Evolutionary conservation across 306 rosid genomes (phyloP).

Genomic region (Trifolium subterraneum): DNA sequence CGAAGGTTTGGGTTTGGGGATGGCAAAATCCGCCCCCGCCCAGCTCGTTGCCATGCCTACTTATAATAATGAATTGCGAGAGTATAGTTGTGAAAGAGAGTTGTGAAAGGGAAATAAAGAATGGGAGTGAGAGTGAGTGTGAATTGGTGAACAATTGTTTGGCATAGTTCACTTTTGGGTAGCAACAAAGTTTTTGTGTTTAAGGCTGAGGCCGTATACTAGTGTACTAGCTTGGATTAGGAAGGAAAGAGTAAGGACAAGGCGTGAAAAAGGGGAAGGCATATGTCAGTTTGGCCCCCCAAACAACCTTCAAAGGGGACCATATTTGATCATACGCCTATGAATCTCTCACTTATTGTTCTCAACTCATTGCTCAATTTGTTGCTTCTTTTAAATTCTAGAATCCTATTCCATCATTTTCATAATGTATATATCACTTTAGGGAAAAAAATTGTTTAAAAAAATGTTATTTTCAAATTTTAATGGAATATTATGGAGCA

Average conservation of each 20-base stretch:
- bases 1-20: too few relatives aligned
- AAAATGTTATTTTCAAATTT: too few relatives aligned
- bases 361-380: too few relatives aligned
- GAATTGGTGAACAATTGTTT: slow-evolving; percentile 38
- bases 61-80: too few relatives aligned
- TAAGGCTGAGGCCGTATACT: slow-evolving; percentile 43
- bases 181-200: slow-evolving; percentile 56
- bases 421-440: too few relatives aligned
- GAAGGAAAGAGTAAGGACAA: slow-evolving; percentile 40
- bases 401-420: too few relatives aligned
- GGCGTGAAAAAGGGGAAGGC: slow-evolving; percentile 85
- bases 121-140: slow-evolving; percentile 27
- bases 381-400: too few relatives aligned
- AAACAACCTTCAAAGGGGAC: slow-evolving; percentile 62
- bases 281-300: slow-evolving; percentile 70
- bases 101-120: slow-evolving; percentile 35
- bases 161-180: slow-evolving; percentile 59
- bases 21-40: too few relatives aligned
- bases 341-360: slow-evolving; percentile 45
- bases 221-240: not conserved
- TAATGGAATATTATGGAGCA: too few relatives aligned
- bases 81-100: too few relatives aligned
- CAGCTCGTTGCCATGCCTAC: too few relatives aligned
- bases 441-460: too few relatives aligned
- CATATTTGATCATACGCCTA: slow-evolving; percentile 64